Evolutionary conservation across 2,329 filamentous ascomycete species (phyloP), one percentile per base, ranked within the genome.

Genomic region (Diaporthe ampelina): DNA sequence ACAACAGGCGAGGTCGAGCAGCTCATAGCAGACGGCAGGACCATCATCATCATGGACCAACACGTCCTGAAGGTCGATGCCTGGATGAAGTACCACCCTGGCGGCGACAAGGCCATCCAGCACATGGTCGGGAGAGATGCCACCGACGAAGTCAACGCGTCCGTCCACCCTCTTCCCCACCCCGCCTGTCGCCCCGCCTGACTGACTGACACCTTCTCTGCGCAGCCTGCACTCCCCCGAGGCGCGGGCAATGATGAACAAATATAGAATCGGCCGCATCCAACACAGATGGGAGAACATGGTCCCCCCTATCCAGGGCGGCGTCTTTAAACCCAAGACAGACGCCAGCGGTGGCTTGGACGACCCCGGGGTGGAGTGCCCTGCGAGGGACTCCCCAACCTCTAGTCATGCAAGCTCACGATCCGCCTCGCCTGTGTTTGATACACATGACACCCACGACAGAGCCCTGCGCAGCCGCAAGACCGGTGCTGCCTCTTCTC

Each of bases 81-180:
- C 52, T 99, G 95, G 94, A 86, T 97, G 70, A 91, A 91, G 70
- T 98, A 94, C 80, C 97, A 98, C 80, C 97, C 97, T 17, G 97
- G 97, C 73, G 97, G 97, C 78, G 92, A 96, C 79, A 97, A 95
- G 84, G 91, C 96, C 72, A 97, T 99, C 77, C 87, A 91, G 81
- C 97, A 99, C 81, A 97, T 98, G 95, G 91, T 98, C 75, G 95
- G 95, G 76, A 91, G 93, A 84, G 95, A 98, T 90, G 96, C 95
- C 68, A 98, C 96, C 15, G 95, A 98, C 83, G 97, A 98, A 84
- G 92, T 98, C 76, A 94, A 93, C 82, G 94, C 93, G 94, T 98
- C 89, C 68, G 93, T 87, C 68, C 75, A 72, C 72, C 57, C 43
- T 24, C 19, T 11, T n/a, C 21, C 45, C 21, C 45, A n/a, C 8